Conservation (phyloP, 2,329 filamentous ascomycete genomes). For the Colletotrichum tofieldiae region DNA sequence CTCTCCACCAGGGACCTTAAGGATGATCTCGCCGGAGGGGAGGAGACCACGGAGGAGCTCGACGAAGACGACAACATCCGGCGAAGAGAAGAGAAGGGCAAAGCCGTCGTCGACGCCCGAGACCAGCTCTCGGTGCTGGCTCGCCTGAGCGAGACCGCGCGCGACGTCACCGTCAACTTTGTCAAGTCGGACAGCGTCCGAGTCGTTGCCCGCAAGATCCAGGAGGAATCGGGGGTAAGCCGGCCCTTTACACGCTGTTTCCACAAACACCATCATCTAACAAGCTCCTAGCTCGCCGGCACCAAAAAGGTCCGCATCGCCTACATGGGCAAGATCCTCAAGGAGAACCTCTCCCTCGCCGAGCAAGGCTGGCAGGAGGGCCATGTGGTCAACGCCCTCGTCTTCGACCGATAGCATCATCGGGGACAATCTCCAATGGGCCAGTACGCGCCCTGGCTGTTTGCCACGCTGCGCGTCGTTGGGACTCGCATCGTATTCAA, state of each 20-base stretch:
- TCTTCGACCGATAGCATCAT: slow-evolving; percentile 66
- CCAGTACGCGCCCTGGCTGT: neutral
- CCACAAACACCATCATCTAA: neutral
- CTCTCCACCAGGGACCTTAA: slow-evolving; percentile 44
- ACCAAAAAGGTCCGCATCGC: slow-evolving; percentile 78
- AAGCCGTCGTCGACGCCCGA: slow-evolving; percentile 66
- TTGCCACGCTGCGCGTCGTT: neutral
- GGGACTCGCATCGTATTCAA: neutral
- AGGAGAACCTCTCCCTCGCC: slow-evolving; percentile 75
- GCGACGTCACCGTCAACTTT: slow-evolving; percentile 74
- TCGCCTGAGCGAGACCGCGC: slow-evolving; percentile 76
- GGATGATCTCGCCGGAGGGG: slow-evolving; percentile 60
- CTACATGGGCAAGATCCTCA: slow-evolving; percentile 86
- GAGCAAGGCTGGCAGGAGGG: slow-evolving; percentile 83
- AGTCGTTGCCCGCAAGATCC: slow-evolving; percentile 74
- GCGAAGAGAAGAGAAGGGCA: slow-evolving; percentile 73
- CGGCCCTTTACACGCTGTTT: neutral
- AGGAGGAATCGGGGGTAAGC: slow-evolving; percentile 75
- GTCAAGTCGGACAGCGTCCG: slow-evolving; percentile 75
- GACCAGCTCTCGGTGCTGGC: slow-evolving; percentile 73
- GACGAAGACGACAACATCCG: slow-evolving; percentile 56
- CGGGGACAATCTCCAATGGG: slow-evolving; percentile 13
- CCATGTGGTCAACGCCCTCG: slow-evolving; percentile 83
- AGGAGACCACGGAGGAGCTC: slow-evolving; percentile 47
- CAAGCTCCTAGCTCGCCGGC: slow-evolving; percentile 65